Percentiles rank a stretch among this genome's conserved stretches.
Evolutionary conservation across 2,329 filamentous ascomycete genomes (phyloP).

Genomic region (Aspergillus sp.): DNA sequence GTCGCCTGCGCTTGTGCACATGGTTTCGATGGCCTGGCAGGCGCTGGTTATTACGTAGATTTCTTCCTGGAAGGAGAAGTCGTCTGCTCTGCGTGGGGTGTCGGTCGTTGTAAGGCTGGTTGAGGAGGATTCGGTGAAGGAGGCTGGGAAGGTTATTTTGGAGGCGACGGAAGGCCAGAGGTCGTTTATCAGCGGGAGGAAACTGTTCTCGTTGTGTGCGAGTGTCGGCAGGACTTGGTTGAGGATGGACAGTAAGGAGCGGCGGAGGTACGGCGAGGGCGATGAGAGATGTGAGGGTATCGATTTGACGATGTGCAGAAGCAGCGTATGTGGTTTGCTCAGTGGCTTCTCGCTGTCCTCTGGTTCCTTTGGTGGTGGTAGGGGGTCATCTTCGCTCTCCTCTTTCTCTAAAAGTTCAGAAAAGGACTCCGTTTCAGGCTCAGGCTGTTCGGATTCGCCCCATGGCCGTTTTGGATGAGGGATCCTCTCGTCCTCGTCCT

Average conservation of each 20-base stretch:
- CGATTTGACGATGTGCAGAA: constrained; percentile 70
- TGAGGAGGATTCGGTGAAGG: constrained; percentile 46
- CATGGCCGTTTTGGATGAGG: constrained; percentile 26
- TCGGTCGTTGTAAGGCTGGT: constrained; percentile 13
- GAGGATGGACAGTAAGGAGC: constrained; percentile 68
- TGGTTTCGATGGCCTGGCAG: constrained; percentile 55
- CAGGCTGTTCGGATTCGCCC: constrained; percentile 18
- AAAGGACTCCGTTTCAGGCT: constrained; percentile 19
- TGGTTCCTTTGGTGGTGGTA: constrained; percentile 36
- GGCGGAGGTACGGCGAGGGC: constrained; percentile 66
- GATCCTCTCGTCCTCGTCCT: constrained; percentile 14
- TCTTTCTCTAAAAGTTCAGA: constrained; percentile 23
- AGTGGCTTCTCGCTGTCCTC: constrained; percentile 51
- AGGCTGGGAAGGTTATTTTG: constrained; percentile 26
- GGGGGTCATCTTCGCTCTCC: constrained; percentile 26
- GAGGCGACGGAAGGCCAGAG: constrained; percentile 70
- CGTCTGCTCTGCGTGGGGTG: constrained; percentile 38
- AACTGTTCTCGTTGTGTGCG: constrained; percentile 66
- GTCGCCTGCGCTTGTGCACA: constrained; percentile 66
- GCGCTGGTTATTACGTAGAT: constrained; percentile 55
- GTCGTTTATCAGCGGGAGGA: constrained; percentile 79
- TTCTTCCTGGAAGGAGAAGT: constrained; percentile 27
- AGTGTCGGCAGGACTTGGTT: constrained; percentile 63
- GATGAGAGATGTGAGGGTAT: constrained; percentile 89
- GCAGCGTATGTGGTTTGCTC: constrained; percentile 68